A percentile compares a stretch with the other conserved stretches of the same genome.
These are phyloP conservation scores for Saururus chinensis DNA, from an alignment of 164 flowering plant species.

Conservation along the genomic window DNA sequence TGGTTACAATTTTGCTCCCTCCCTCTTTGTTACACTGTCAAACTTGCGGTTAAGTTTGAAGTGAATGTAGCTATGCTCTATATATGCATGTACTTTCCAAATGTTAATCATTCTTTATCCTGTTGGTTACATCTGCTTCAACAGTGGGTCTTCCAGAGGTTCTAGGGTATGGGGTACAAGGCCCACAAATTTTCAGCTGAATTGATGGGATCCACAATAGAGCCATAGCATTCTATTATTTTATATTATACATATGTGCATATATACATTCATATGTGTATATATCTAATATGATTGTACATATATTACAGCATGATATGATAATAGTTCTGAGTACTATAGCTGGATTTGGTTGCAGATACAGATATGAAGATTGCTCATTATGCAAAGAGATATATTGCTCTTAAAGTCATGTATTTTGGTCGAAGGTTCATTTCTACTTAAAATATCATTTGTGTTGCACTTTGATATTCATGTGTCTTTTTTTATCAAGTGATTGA, in stretches of 20 bases:
- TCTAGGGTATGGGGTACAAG: too few species aligned
- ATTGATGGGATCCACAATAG: not conserved
- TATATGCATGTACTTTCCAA: too few species aligned
- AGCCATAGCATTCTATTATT: not conserved
- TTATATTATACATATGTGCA: not conserved
- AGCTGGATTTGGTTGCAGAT: not conserved
- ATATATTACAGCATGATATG: not conserved
- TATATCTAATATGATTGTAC: not conserved
- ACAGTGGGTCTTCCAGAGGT: too few species aligned
- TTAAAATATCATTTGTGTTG: not conserved
- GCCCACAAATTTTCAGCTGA: too few species aligned
- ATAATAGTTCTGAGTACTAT: not conserved
- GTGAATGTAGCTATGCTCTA: too few species aligned
- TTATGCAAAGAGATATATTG: conserved; percentile 47
- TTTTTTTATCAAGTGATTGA: not conserved
- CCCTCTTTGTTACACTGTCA: too few species aligned
- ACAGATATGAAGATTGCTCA: not conserved
- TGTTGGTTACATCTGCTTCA: too few species aligned
- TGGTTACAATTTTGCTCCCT: too few species aligned
- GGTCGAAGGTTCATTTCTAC: conserved; percentile 53
- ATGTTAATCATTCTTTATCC: too few species aligned
- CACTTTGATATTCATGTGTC: not conserved
- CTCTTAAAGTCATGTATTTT: conserved; percentile 83
- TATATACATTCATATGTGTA: not conserved
- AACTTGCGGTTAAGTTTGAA: too few species aligned